These are phyloP conservation scores for Daldinia caldariorum DNA, from an alignment of 495 filamentous ascomycete genomes.

Conservation along the genomic window DNA sequence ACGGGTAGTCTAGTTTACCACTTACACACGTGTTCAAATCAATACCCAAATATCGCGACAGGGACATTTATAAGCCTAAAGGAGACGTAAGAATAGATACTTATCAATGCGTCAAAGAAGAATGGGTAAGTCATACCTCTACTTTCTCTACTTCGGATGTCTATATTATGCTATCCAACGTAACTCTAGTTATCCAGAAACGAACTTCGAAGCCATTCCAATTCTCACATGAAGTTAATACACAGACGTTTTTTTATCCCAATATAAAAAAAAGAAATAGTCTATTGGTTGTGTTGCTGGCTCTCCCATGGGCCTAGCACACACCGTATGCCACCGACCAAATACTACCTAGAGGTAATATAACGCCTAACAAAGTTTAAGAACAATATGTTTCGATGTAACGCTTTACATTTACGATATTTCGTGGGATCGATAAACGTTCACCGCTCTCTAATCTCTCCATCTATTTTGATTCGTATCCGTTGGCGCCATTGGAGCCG, in stretches of 20 bases:
- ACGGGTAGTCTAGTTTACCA: too few relatives aligned
- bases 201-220: background rate
- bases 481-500: slow-evolving; percentile 29
- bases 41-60: too few relatives aligned
- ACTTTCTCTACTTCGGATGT: background rate
- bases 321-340: background rate
- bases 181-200: background rate
- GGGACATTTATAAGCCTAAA: background rate
- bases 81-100: background rate
- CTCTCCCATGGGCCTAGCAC: background rate
- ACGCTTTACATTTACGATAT: background rate
- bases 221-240: background rate
- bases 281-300: background rate
- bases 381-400: background rate
- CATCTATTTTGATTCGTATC: slow-evolving; percentile 21
- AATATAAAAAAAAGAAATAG: background rate
- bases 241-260: background rate
- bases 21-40: too few relatives aligned
- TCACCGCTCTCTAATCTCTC: background rate
- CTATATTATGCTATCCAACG: background rate
- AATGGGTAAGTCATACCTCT: background rate
- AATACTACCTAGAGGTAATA: background rate
- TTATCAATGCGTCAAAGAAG: background rate
- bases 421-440: background rate
- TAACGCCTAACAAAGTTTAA: background rate